Percentiles rank a stretch among this genome's conserved stretches.
These are phyloP conservation scores for Citrus sinensis DNA, from an alignment of 345 rosid genomes.

Conservation along the genomic window DVS_A1.0 CM039162.1:20666001-20666500, in stretches of 20 bases:
- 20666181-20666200: conserved; percentile 81
- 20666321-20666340: conserved; percentile 72
- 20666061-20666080: background rate
- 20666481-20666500: conserved; percentile 66
- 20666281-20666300: conserved; percentile 60
- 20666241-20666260: conserved; percentile 29
- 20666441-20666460: conserved; percentile 91
- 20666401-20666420: conserved; percentile 45
- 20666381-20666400: conserved; percentile 96
- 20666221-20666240: conserved; percentile 52
- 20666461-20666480: conserved; percentile 65
- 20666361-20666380: conserved; percentile 56
- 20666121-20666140: conserved; percentile 17
- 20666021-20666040: background rate
- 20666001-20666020: background rate
- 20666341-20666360: conserved; percentile 73
- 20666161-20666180: conserved; percentile 76
- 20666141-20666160: conserved; percentile 59
- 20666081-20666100: background rate
- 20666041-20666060: background rate
- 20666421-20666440: conserved; percentile 75
- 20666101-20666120: conserved; percentile 30
- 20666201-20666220: conserved; percentile 79
- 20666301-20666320: conserved; percentile 55
- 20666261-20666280: conserved; percentile 54